Percentiles rank a stretch among this genome's conserved stretches.
Evolutionary conservation across 345 rosid species (phyloP).

Genomic region (Salix udensis): DNA sequence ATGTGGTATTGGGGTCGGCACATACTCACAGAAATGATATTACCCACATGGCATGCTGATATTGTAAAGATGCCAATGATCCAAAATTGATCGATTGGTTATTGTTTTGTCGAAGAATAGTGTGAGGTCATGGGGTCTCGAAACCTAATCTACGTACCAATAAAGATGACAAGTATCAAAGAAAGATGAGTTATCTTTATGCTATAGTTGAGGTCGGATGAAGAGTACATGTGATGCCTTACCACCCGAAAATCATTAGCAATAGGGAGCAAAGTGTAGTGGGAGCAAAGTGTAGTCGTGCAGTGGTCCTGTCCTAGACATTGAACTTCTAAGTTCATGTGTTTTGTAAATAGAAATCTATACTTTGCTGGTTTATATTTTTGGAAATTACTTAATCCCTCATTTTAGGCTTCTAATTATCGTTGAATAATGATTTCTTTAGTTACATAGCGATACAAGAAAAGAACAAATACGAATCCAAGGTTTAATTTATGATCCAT

Average conservation of each 20-base stretch:
- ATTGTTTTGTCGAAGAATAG: constrained; percentile 24
- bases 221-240: background rate
- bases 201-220: background rate
- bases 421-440: no score
- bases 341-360: background rate
- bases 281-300: background rate
- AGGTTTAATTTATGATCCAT: background rate
- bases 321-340: background rate
- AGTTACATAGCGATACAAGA: background rate
- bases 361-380: background rate
- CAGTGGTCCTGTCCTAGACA: background rate
- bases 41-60: constrained; percentile 27
- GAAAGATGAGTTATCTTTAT: background rate
- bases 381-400: background rate
- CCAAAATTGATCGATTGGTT: constrained; percentile 21
- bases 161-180: background rate
- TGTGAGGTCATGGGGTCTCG: constrained; percentile 12
- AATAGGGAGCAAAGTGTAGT: background rate
- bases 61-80: constrained; percentile 27
- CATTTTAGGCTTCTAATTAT: no score
- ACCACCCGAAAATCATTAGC: background rate
- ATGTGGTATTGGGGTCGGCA: constrained; percentile 24
- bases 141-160: constrained; percentile 33
- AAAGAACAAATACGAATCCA: background rate
- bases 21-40: constrained; percentile 16